phyloP scores from a whole-genome alignment of 1,284 basidiomycete species.

The Dichomitus squalens region DNA sequence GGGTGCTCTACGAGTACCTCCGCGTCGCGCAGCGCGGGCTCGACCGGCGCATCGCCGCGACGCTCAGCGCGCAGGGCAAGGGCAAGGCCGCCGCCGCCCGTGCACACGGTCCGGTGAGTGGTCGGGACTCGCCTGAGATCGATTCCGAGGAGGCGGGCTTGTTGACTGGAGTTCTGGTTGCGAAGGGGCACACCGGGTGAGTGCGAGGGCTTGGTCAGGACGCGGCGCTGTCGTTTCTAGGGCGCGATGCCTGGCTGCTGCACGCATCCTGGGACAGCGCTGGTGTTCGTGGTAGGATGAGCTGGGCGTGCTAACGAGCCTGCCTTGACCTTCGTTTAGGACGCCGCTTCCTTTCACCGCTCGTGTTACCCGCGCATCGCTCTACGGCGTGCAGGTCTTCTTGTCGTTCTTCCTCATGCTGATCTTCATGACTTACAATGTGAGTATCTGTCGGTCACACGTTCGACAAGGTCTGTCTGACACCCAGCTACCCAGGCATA shows the following conservation, averaged over 20 bases:
- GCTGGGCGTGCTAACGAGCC: constrained; percentile 6
- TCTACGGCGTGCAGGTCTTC: constrained; percentile 71
- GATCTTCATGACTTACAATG: constrained; percentile 88
- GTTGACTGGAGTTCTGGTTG: constrained; percentile 48
- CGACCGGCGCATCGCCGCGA: constrained; percentile 57
- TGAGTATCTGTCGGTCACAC: constrained; percentile 31
- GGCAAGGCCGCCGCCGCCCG: constrained; percentile 40
- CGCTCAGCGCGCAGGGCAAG: constrained; percentile 48
- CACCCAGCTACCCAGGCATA: constrained; percentile 57
- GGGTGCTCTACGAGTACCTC: constrained; percentile 76
- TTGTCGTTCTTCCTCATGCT: constrained; percentile 88
- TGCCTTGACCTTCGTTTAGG: constrained; percentile 31
- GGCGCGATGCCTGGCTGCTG: not conserved
- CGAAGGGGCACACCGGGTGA: constrained; percentile 44
- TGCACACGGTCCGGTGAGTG: constrained; percentile 37
- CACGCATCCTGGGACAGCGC: not conserved
- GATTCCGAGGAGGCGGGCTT: constrained; percentile 56
- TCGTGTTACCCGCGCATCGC: constrained; percentile 57
- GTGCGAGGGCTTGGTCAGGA: constrained; percentile 20
- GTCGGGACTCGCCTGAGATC: constrained; percentile 43
- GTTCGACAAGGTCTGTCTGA: not conserved
- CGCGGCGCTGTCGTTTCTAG: not conserved
- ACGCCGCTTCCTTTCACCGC: constrained; percentile 49
- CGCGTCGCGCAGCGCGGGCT: constrained; percentile 59
- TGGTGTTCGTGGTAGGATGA: not conserved